Evolutionary conservation across 2,329 filamentous ascomycete genomes (phyloP).

Genomic region (Cladobotryum mycophilum): DNA sequence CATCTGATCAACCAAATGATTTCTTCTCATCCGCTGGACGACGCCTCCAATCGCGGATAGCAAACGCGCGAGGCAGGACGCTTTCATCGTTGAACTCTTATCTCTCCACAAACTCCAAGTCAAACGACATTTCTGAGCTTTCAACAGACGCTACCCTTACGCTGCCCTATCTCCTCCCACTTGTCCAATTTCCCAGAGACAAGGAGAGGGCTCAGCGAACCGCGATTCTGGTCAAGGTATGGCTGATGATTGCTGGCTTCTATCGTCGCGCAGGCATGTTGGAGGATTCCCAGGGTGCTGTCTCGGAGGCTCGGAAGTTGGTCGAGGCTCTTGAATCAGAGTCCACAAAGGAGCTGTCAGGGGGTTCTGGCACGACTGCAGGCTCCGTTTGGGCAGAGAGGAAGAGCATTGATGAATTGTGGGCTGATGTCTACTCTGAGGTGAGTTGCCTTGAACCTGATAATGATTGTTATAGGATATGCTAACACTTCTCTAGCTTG

Average conservation of each 20-base stretch:
- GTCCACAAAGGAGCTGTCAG: constrained; percentile 54
- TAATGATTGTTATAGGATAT: constrained; percentile 2
- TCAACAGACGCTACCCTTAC: constrained; percentile 36
- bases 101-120: constrained; percentile 34
- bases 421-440: constrained; percentile 78
- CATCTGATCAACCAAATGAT: constrained; percentile 32
- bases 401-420: constrained; percentile 76
- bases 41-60: constrained; percentile 29
- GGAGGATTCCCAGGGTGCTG: constrained; percentile 73
- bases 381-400: constrained; percentile 69
- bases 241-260: constrained; percentile 83
- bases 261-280: constrained; percentile 77
- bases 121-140: constrained; percentile 35
- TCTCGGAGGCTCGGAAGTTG: constrained; percentile 74
- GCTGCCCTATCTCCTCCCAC: constrained; percentile 42
- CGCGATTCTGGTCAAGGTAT: constrained; percentile 65
- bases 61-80: constrained; percentile 38
- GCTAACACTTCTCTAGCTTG: constrained; percentile 47
- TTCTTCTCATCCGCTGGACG: constrained; percentile 39
- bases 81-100: constrained; percentile 41
- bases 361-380: constrained; percentile 55
- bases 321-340: constrained; percentile 65
- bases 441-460: constrained; percentile 43
- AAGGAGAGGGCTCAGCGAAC: constrained; percentile 45
- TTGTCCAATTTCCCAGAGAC: constrained; percentile 49